Evolutionary conservation across 2,329 filamentous ascomycete genomes (phyloP), one percentile per base, ranked within the genome.

Genomic region (Xylaria sp.): DNA sequence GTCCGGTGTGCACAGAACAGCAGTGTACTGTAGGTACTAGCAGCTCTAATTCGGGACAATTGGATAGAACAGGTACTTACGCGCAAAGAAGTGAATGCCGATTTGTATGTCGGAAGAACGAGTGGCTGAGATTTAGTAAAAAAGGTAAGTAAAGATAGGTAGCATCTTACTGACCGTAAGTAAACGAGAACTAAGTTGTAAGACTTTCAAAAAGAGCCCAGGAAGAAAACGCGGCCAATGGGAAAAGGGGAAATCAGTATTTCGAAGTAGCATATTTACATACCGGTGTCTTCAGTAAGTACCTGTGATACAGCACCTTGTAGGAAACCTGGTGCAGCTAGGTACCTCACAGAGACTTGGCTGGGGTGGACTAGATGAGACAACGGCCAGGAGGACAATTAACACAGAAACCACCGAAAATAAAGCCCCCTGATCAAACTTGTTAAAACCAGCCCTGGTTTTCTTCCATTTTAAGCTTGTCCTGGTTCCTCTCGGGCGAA

Each of bases 181-280:
- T 37, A 8, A 37, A 37, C 34, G 34, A 10, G 8, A 37, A 37
- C 7, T 37, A 37, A 37, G 7, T 37, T 9, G 34, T 37, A 44
- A 18, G 41, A 44, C 41, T 46, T 18, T 13, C 41, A 18, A n/a
- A 46, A 46, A 25, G 41, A 58, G 46, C 18, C 39, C n/a, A 2
- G 50, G 44, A 41, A 59, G 57, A 63, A 63, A 46, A 60, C 13
- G 56, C 59, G 52, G 25, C 66, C 66, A 65, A 70, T 65, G 23
- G 65, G 65, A 62, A 65, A 50, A 68, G 37, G 65, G 62, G 57
- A 63, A 70, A 67, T 67, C 51, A 20, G 25, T 41, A 12, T 10
- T 4, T 57, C n/a, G 34, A 37, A 37, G 34, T 37, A 37, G 34
- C 10, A 37, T 37, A 37, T 9, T 37, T 37, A 37, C 34, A 37